phyloP scores from a whole-genome alignment of 1,139 yeast species.

The Taiozyma sp. region DNA sequence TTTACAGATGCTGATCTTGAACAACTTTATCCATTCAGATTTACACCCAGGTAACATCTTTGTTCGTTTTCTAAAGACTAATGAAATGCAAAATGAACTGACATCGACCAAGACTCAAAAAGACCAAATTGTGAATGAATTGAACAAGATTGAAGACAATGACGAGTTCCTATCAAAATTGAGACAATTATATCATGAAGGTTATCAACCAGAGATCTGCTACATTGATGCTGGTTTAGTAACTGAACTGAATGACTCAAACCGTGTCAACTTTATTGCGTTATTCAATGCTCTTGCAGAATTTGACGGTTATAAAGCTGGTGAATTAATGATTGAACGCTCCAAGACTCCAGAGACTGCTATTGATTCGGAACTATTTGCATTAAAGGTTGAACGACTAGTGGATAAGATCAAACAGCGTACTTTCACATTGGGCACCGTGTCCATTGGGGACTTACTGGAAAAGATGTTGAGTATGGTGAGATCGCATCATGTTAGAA shows the following conservation, averaged over 20 bases:
- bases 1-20: slow-evolving; percentile 83
- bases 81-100: slow-evolving; percentile 30
- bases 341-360: slow-evolving; percentile 94
- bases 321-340: slow-evolving; percentile 91
- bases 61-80: slow-evolving; percentile 58
- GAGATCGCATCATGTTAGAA: slow-evolving; percentile 86
- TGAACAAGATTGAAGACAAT: slow-evolving; percentile 36
- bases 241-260: slow-evolving; percentile 74
- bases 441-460: slow-evolving; percentile 85
- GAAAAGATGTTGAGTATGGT: slow-evolving; percentile 90
- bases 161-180: slow-evolving; percentile 49
- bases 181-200: slow-evolving; percentile 45
- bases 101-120: slow-evolving; percentile 33
- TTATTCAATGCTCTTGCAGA: slow-evolving; percentile 83
- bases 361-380: slow-evolving; percentile 75
- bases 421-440: slow-evolving; percentile 88
- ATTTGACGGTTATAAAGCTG: slow-evolving; percentile 93
- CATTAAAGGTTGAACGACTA: slow-evolving; percentile 76
- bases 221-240: slow-evolving; percentile 91
- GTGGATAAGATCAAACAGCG: slow-evolving; percentile 78
- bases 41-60: slow-evolving; percentile 95
- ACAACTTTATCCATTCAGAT: slow-evolving; percentile 94
- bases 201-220: slow-evolving; percentile 82
- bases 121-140: slow-evolving; percentile 40
- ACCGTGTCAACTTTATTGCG: slow-evolving; percentile 82